A percentile compares a stretch with the other conserved stretches of the same genome.
phyloP scores from a whole-genome alignment of 495 filamentous ascomycete species.

The Penicillium maclennaniae region DNA sequence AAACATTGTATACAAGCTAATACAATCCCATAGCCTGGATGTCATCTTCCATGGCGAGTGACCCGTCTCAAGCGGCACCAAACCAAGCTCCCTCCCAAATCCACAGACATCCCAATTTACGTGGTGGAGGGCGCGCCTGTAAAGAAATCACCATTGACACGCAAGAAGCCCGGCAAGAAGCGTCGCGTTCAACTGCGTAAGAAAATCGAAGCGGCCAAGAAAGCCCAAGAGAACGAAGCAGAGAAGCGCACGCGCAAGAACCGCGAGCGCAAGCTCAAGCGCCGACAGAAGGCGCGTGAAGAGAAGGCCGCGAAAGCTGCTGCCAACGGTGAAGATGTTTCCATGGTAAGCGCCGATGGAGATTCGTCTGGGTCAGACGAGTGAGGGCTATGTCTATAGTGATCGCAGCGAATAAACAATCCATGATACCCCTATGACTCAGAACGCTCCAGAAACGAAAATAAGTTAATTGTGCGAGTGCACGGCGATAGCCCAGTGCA shows the following conservation, averaged over 20 bases:
- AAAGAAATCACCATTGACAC: constrained; percentile 29
- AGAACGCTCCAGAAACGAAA: neutral
- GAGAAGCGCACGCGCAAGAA: constrained; percentile 48
- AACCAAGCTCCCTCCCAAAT: constrained; percentile 30
- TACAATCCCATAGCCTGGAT: constrained; percentile 29
- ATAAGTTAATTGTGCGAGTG: neutral
- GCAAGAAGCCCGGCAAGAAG: constrained; percentile 48
- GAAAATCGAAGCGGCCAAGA: constrained; percentile 22
- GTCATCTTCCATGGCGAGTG: constrained; percentile 44
- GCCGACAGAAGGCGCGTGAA: constrained; percentile 44
- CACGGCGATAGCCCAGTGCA: neutral
- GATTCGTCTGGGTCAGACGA: constrained; percentile 17
- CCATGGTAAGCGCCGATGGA: constrained; percentile 9
- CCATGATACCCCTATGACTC: constrained; percentile 20
- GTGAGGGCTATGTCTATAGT: neutral
- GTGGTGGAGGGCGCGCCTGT: constrained; percentile 22
- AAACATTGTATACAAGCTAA: neutral
- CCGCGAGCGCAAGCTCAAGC: constrained; percentile 43
- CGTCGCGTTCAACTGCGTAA: constrained; percentile 43
- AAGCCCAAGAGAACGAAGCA: constrained; percentile 37
- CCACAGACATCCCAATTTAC: constrained; percentile 25
- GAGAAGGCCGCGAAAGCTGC: constrained; percentile 36
- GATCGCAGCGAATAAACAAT: constrained; percentile 1
- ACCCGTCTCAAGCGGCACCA: constrained; percentile 37
- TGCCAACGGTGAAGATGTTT: neutral